Conservation (phyloP, 2,329 filamentous ascomycete genomes). For the Hypoxylon sp. region DNA sequence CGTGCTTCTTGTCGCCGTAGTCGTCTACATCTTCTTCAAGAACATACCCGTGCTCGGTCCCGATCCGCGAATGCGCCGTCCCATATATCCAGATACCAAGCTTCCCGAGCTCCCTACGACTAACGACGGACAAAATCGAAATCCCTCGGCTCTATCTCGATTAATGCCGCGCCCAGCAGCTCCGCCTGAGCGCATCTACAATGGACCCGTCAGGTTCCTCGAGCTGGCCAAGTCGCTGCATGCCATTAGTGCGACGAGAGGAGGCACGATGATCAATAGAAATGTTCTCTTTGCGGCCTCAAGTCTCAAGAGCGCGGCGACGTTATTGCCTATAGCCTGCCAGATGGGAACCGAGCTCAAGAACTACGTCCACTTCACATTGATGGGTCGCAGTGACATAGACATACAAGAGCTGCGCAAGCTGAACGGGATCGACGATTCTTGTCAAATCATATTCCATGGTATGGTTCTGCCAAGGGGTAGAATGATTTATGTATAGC, state of each 20-base stretch:
- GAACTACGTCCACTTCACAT: slow-evolving; percentile 81
- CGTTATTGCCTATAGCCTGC: slow-evolving; percentile 82
- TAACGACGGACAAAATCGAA: slow-evolving; percentile 11
- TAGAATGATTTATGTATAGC: not conserved
- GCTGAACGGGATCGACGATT: slow-evolving; percentile 79
- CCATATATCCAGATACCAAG: slow-evolving; percentile 45
- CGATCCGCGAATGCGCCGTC: slow-evolving; percentile 50
- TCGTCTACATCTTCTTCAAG: slow-evolving; percentile 70
- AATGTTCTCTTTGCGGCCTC: slow-evolving; percentile 84
- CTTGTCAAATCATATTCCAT: slow-evolving; percentile 71
- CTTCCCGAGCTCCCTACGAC: slow-evolving; percentile 23
- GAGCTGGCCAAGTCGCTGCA: slow-evolving; percentile 70
- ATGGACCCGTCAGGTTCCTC: slow-evolving; percentile 74
- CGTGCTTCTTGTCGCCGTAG: slow-evolving; percentile 54
- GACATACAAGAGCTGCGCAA: slow-evolving; percentile 72
- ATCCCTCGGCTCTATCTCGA: slow-evolving; percentile 10
- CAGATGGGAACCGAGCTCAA: slow-evolving; percentile 76
- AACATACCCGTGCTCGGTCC: slow-evolving; percentile 63
- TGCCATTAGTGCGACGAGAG: slow-evolving; percentile 61
- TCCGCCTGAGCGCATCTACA: slow-evolving; percentile 59
- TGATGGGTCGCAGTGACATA: slow-evolving; percentile 78
- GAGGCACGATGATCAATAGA: slow-evolving; percentile 61
- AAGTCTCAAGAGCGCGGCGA: slow-evolving; percentile 74
- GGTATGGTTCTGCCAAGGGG: slow-evolving; percentile 49
- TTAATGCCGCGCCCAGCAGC: slow-evolving; percentile 10